phyloP scores from a whole-genome alignment of 106 monocot genomes.

The Dioscorea zingiberensis region DNA sequence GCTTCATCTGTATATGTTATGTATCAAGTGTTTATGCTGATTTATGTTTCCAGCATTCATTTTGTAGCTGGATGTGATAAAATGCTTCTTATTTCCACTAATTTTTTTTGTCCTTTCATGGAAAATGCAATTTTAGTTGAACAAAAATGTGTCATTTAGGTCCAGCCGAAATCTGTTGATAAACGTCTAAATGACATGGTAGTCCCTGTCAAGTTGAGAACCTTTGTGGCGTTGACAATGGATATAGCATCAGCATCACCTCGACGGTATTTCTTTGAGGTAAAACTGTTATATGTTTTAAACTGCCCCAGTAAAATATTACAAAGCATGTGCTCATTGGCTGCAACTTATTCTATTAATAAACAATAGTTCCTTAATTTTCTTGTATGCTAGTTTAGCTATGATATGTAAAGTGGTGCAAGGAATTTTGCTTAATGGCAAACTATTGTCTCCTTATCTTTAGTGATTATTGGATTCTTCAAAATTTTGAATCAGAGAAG shows the following conservation, averaged over 20 bases:
- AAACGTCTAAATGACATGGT: constrained; percentile 6
- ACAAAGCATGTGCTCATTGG: too few relatives aligned
- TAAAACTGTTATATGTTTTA: constrained; percentile 40
- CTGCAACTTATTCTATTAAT: too few relatives aligned
- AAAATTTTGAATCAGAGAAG: too few relatives aligned
- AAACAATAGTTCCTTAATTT: constrained; percentile 7
- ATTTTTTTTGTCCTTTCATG: background rate
- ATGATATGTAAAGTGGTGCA: background rate
- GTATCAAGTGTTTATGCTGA: too few relatives aligned
- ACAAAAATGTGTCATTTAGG: constrained; percentile 21
- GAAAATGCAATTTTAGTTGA: background rate
- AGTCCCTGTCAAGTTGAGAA: constrained; percentile 44
- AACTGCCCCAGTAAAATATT: background rate
- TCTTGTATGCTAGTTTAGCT: constrained; percentile 74
- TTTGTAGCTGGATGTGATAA: too few relatives aligned
- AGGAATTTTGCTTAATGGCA: too few relatives aligned
- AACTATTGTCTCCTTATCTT: background rate
- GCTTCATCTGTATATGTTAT: too few relatives aligned
- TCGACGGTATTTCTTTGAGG: constrained; percentile 95
- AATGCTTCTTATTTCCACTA: too few relatives aligned
- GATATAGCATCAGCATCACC: constrained; percentile 91
- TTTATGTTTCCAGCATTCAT: background rate
- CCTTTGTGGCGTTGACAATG: constrained; percentile 73
- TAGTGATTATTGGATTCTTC: too few relatives aligned
- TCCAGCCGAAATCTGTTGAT: constrained; percentile 29